Evolutionary conservation across 192 early-diverging fungal genomes (phyloP).

Genomic region (Backusella westeae): DNA sequence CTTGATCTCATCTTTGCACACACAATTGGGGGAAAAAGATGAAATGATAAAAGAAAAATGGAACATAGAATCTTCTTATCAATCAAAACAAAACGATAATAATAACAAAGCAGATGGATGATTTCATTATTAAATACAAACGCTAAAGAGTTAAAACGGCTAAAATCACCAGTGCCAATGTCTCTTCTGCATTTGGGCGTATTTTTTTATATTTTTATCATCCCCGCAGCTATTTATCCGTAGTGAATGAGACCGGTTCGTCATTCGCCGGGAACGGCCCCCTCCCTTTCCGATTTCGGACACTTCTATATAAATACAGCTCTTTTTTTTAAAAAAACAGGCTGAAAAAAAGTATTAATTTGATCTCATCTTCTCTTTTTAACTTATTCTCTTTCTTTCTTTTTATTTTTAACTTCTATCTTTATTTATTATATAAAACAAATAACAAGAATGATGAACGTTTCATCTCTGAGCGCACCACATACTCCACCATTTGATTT

Average conservation of each 20-base stretch:
- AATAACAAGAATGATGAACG: conserved; percentile 4
- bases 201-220: neutral
- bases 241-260: neutral
- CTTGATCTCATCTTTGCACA: neutral
- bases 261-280: conserved; percentile 4
- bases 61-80: neutral
- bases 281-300: conserved; percentile 3
- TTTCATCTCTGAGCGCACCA: conserved; percentile 8
- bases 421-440: neutral
- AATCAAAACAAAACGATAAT: neutral
- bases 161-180: neutral
- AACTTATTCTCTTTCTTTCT: neutral
- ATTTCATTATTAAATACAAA: conserved; percentile 1
- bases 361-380: neutral
- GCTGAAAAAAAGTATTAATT: neutral
- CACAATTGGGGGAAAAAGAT: neutral
- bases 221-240: neutral
- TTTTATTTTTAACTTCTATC: neutral
- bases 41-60: neutral
- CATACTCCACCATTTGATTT: conserved; percentile 8
- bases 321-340: neutral
- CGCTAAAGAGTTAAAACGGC: conserved; percentile 4
- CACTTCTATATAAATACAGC: conserved; percentile 2
- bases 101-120: neutral
- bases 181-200: conserved; percentile 1